Conservation (phyloP, 305 asterid species). For the Solanum hybrid region DNA sequence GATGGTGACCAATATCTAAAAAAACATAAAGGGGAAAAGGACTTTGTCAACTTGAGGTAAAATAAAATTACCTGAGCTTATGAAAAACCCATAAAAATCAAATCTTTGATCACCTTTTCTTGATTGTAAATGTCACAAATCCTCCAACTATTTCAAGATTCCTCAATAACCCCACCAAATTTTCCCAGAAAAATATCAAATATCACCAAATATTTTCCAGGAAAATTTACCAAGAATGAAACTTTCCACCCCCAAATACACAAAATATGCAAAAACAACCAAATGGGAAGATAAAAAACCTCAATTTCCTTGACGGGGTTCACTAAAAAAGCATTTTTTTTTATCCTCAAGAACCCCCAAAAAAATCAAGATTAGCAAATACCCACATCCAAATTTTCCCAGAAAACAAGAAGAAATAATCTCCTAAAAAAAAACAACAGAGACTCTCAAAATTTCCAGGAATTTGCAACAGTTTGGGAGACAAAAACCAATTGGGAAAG, state of each 20-base stretch:
- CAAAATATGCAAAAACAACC: background rate
- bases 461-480: slow-evolving; percentile 11
- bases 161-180: slow-evolving; percentile 12
- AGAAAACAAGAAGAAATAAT: slow-evolving; percentile 12
- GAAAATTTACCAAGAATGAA: slow-evolving; percentile 8
- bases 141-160: slow-evolving; percentile 12
- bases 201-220: background rate
- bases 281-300: background rate
- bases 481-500: slow-evolving; percentile 6
- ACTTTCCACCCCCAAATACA: background rate
- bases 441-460: slow-evolving; percentile 29
- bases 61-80: slow-evolving; percentile 16
- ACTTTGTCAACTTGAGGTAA: slow-evolving; percentile 24
- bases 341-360: background rate
- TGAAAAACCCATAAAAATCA: slow-evolving; percentile 9
- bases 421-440: background rate
- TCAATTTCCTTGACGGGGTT: background rate
- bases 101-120: slow-evolving; percentile 19
- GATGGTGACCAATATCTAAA: slow-evolving; percentile 47
- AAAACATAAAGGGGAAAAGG: slow-evolving; percentile 6
- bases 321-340: background rate
- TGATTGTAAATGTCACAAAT: background rate
- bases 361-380: background rate
- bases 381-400: slow-evolving; percentile 23
- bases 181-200: slow-evolving; percentile 20